Conservation (phyloP, 805 yeast genomes). For the Komagataella kurtzmanii region DNA sequence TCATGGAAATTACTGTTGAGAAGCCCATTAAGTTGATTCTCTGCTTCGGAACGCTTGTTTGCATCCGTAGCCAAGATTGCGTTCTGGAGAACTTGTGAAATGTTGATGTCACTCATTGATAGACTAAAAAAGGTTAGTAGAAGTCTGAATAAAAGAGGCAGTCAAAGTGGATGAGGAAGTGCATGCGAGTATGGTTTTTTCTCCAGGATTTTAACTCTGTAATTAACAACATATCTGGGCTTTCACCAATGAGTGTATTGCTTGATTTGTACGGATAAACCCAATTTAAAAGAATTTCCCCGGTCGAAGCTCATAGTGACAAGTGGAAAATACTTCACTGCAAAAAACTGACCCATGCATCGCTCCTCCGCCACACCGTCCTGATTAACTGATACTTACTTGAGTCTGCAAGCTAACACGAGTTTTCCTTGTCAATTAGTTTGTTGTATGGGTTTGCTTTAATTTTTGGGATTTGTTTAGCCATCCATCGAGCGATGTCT, state of each 20-base stretch:
- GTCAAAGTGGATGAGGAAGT: neutral
- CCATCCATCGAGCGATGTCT: neutral
- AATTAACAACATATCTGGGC: neutral
- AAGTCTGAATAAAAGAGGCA: neutral
- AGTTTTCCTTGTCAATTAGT: neutral
- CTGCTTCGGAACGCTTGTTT: conserved; percentile 61
- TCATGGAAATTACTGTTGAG: conserved; percentile 67
- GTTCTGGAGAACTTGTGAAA: conserved; percentile 41
- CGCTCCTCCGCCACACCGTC: neutral
- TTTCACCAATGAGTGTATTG: neutral
- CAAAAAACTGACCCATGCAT: neutral
- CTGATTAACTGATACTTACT: neutral
- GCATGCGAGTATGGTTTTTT: neutral
- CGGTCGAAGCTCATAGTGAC: neutral
- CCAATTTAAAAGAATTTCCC: neutral
- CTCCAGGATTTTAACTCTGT: neutral
- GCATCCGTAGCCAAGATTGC: conserved; percentile 65
- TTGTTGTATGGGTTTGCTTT: neutral
- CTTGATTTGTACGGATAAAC: neutral
- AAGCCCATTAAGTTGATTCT: conserved; percentile 55
- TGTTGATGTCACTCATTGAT: neutral
- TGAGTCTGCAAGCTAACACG: neutral
- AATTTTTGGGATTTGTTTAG: neutral
- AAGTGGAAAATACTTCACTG: neutral
- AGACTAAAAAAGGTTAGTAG: neutral